Evolutionary conservation across 2,329 filamentous ascomycete genomes (phyloP).

Genomic region (Fusarium fujikuroi): DNA sequence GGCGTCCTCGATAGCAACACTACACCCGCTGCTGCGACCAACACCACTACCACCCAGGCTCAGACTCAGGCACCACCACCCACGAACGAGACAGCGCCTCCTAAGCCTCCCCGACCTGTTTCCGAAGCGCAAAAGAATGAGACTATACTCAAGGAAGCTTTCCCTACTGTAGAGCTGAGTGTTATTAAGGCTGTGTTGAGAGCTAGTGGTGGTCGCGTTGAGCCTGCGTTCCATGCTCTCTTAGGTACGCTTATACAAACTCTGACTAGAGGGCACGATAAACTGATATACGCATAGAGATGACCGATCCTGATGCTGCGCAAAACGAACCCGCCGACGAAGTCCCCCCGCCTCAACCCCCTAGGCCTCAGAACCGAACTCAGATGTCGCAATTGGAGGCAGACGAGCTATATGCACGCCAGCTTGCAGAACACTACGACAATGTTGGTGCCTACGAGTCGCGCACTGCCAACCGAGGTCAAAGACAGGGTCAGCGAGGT

Average conservation of each 20-base stretch:
- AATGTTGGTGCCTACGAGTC: constrained; percentile 68
- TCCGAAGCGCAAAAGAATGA: constrained; percentile 87
- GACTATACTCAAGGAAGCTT: constrained; percentile 90
- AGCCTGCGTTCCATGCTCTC: constrained; percentile 94
- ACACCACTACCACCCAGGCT: constrained; percentile 41
- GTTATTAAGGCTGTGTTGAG: constrained; percentile 89
- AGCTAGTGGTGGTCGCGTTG: constrained; percentile 87
- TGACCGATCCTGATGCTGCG: constrained; percentile 80
- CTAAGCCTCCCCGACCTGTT: constrained; percentile 86
- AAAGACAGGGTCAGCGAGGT: constrained; percentile 54
- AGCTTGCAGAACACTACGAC: constrained; percentile 91
- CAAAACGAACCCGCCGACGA: constrained; percentile 64
- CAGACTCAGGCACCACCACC: constrained; percentile 36
- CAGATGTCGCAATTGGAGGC: constrained; percentile 85
- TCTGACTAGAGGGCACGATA: neutral
- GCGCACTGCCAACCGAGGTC: constrained; percentile 61
- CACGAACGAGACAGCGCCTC: constrained; percentile 64
- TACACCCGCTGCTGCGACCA: constrained; percentile 40
- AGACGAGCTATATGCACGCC: constrained; percentile 91
- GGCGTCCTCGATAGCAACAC: constrained; percentile 56
- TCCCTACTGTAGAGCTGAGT: constrained; percentile 81
- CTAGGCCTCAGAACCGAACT: constrained; percentile 73
- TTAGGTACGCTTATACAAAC: constrained; percentile 66
- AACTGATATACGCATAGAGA: constrained; percentile 60
- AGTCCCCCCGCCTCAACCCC: constrained; percentile 78